These are phyloP conservation scores for Apiotrichum laibachii DNA, from an alignment of 1,284 basidiomycete species.

Conservation along the genomic window DNA sequence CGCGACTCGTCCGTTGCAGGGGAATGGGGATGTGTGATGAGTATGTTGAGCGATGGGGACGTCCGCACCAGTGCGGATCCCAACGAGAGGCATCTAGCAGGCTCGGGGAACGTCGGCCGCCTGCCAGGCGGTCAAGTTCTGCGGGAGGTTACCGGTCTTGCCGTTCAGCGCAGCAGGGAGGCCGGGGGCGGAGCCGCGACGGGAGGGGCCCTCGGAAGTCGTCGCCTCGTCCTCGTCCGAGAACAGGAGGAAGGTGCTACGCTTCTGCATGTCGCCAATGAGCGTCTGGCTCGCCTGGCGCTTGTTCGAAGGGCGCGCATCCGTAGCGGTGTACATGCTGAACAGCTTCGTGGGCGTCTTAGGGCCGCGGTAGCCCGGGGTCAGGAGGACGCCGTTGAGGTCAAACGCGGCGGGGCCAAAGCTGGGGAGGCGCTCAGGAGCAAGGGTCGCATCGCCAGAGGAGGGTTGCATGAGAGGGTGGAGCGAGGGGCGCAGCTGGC, in stretches of 20 bases:
- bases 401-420: constrained; percentile 30
- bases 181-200: neutral
- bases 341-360: constrained; percentile 7
- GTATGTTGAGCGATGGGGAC: no score
- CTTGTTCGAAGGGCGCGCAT: constrained; percentile 46
- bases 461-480: constrained; percentile 28
- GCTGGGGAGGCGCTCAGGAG: constrained; percentile 45
- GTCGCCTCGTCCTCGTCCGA: constrained; percentile 11
- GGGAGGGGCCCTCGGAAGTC: neutral
- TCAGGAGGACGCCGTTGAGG: constrained; percentile 3
- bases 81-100: no score
- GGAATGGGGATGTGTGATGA: no score
- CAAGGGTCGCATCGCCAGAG: constrained; percentile 47
- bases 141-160: no score
- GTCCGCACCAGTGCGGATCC: no score
- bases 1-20: no score
- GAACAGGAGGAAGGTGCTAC: constrained; percentile 8
- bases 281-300: constrained; percentile 48
- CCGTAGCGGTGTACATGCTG: neutral
- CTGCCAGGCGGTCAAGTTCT: no score
- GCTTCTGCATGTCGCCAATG: constrained; percentile 32
- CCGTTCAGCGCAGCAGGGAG: neutral
- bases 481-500: constrained; percentile 6
- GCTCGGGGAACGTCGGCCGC: no score
- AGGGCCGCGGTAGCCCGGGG: constrained; percentile 6